phyloP scores from a whole-genome alignment of 2,329 filamentous ascomycete species.

The Fusarium transvaalense region DNA sequence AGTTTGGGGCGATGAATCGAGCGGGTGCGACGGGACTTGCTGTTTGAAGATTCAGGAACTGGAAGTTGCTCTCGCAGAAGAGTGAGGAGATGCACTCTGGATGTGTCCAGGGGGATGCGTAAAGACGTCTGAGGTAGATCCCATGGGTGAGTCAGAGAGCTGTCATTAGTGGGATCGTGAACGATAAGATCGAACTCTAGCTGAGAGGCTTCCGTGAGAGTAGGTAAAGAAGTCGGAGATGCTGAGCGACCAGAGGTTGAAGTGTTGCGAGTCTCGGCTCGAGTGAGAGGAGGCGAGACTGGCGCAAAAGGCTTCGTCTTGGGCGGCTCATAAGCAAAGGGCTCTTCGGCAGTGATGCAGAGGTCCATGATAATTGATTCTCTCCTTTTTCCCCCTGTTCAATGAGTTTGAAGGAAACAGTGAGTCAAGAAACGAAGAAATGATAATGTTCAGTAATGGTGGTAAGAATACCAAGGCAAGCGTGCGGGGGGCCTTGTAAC shows the following conservation, averaged over 20 bases:
- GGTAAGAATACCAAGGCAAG: slow-evolving; percentile 1
- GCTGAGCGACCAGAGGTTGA: slow-evolving; percentile 7
- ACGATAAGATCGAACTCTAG: slow-evolving; percentile 47
- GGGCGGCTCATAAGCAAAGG: slow-evolving; percentile 39
- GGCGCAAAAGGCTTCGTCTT: slow-evolving; percentile 39
- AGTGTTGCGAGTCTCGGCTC: slow-evolving; percentile 15
- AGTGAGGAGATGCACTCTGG: slow-evolving; percentile 45
- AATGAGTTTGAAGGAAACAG: not conserved
- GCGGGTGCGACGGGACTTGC: slow-evolving; percentile 10
- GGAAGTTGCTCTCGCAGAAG: slow-evolving; percentile 44
- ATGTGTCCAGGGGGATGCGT: slow-evolving; percentile 33
- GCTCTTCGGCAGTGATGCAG: slow-evolving; percentile 47
- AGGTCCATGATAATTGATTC: slow-evolving; percentile 38
- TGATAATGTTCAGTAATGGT: not conserved
- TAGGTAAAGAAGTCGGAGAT: not conserved
- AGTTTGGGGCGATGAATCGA: slow-evolving; percentile 40
- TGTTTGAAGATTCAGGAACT: slow-evolving; percentile 1
- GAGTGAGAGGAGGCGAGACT: slow-evolving; percentile 18
- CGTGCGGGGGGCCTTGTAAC: not conserved
- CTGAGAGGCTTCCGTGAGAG: slow-evolving; percentile 1
- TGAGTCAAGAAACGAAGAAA: not conserved
- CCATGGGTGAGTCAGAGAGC: slow-evolving; percentile 46
- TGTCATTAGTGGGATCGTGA: slow-evolving; percentile 41
- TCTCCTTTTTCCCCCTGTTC: not conserved
- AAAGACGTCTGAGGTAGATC: slow-evolving; percentile 38